Conservation (phyloP, 495 filamentous ascomycete species). For the Aspergillus haitiensis region DNA sequence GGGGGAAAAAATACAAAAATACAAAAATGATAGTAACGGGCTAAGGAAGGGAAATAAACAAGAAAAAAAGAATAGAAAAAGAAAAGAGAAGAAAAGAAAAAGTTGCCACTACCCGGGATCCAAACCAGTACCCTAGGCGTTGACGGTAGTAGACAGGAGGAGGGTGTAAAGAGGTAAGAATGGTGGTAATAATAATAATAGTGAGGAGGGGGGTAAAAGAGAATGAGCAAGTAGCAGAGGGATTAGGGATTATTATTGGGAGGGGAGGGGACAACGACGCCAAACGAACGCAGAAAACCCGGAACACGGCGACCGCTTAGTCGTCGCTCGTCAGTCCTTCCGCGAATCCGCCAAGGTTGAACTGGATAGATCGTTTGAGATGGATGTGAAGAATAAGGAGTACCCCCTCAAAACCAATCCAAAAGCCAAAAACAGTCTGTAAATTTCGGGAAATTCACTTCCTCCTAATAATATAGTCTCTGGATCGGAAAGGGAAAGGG, state of each 20-base stretch:
- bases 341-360: constrained; percentile 14
- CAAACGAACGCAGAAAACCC: constrained; percentile 23
- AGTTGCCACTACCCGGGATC: constrained; percentile 22
- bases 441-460: not conserved
- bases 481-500: not conserved
- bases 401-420: constrained; percentile 6
- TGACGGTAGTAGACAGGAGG: not conserved
- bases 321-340: constrained; percentile 10
- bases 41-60: constrained; percentile 3
- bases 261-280: constrained; percentile 16
- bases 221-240: constrained; percentile 11
- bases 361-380: constrained; percentile 24
- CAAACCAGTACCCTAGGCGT: constrained; percentile 3
- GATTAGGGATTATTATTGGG: constrained; percentile 17
- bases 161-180: not conserved
- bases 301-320: constrained; percentile 25
- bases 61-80: constrained; percentile 10
- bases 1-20: constrained; percentile 12
- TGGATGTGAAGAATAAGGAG: constrained; percentile 1
- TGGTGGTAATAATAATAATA: not conserved
- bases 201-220: constrained; percentile 10
- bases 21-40: constrained; percentile 5
- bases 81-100: constrained; percentile 19
- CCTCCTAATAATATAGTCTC: not conserved
- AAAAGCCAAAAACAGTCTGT: not conserved